A percentile compares a stretch with the other conserved stretches of the same genome.
These are phyloP conservation scores for Fusarium coicis DNA, from an alignment of 2,329 filamentous ascomycete species.

Conservation along the genomic window DNA sequence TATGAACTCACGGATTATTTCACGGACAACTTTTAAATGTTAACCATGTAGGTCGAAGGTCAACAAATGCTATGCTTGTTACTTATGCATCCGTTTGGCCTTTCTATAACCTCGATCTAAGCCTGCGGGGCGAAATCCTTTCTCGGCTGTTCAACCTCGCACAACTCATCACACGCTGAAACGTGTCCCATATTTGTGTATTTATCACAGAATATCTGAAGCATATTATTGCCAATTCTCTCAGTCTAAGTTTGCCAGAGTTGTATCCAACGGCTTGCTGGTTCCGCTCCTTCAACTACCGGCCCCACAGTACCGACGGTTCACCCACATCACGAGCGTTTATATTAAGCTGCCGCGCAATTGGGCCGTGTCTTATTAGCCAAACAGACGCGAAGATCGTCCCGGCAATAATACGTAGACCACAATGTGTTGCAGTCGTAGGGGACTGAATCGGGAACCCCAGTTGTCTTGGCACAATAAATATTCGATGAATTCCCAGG, in stretches of 20 bases:
- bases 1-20: no score
- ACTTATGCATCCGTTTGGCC: no score
- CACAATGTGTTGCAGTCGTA: accelerated
- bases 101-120: no score
- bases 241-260: no score
- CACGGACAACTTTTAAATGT: no score
- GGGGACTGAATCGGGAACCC: not conserved
- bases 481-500: not conserved
- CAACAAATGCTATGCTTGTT: no score
- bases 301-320: not conserved
- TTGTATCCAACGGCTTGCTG: no score
- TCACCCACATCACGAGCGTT: not conserved
- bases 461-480: not conserved
- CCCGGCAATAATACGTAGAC: accelerated
- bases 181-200: not conserved
- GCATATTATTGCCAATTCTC: no score
- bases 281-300: not conserved
- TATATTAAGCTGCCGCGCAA: not conserved
- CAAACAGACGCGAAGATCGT: not conserved
- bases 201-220: no score
- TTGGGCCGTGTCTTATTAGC: not conserved
- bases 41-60: no score
- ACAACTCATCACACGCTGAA: not conserved
- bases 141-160: not conserved
- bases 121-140: no score